Base-by-base conservation (phyloP, 129 eudicot species). In the Artemisia argyi region DNA sequence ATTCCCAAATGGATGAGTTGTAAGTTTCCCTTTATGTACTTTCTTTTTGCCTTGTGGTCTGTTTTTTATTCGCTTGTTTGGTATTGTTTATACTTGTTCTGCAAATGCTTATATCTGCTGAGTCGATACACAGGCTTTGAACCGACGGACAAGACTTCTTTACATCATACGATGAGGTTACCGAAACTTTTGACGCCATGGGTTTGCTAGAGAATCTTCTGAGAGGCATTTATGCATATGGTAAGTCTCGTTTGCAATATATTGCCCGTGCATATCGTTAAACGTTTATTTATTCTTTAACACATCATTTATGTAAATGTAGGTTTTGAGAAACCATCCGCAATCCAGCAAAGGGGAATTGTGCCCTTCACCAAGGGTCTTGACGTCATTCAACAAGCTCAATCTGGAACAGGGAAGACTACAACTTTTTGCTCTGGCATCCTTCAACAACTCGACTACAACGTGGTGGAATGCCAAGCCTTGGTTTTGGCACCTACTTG, bases 101-200 rank as follows among this genome's bases (percentile, higher is more conserved):
- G 9, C 50, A 26, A n/a, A n/a, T 67, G 22, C 35, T 30, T 30
- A 30, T 30, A 4, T 30, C 5, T 30, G 35, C 35, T 30, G 35
- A 1, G 4, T 30, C 0, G 35, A 3, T 30, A 30, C 1, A 35
- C 75, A 85, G 89, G 59, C 84, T 82, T 46, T 44, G 84, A 14
- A 51, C 83, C 10, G 90, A 85, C 10, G 87, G 83, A 3, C 84
- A 85, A 47, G 90, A 82, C 49, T 85, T 85, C 62, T 85, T 85
- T 47, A 85, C 90, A 18, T 82, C 90, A 0, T 85, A 81, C 26
- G 90, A 85, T 35, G 90, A 85, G 61, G 87, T 35, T n/a, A n/a
- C n/a, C n/a, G n/a, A n/a, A n/a, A n/a, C n/a, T n/a, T n/a, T n/a
- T n/a, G n/a, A n/a, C n/a, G n/a, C n/a, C n/a, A n/a, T n/a, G n/a